phyloP scores from a whole-genome alignment of 371 early-diverging fungal species.

The Apophysomyces elegans region DNA sequence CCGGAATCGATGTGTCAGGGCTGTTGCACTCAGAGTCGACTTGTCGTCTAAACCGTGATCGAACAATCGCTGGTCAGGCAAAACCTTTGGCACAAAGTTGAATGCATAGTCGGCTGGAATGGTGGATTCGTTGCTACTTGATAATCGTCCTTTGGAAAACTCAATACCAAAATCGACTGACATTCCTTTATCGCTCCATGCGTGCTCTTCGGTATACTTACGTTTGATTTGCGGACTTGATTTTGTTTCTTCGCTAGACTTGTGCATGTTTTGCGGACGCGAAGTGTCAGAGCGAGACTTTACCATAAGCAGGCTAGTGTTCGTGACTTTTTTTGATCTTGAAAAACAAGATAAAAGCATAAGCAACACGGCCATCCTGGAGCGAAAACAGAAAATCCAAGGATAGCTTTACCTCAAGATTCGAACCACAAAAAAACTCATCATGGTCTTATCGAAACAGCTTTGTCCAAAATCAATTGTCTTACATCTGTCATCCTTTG shows the following conservation, averaged over 20 bases:
- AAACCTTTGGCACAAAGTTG: constrained; percentile 27
- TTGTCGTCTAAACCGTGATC: constrained; percentile 16
- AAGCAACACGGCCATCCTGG: background rate
- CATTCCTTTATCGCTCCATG: background rate
- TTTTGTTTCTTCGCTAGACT: background rate
- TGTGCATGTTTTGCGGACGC: background rate
- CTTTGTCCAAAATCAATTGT: background rate
- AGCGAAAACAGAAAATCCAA: background rate
- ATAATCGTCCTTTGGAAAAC: background rate
- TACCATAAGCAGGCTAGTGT: background rate
- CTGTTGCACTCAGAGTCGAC: constrained; percentile 7
- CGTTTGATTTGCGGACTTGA: background rate
- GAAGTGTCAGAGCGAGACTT: background rate
- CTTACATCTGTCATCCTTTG: background rate
- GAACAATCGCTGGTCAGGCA: constrained; percentile 25
- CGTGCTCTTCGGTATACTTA: background rate
- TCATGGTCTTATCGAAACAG: background rate
- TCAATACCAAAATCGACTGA: background rate
- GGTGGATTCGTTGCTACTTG: background rate
- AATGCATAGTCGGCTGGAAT: constrained; percentile 21
- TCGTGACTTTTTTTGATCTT: background rate
- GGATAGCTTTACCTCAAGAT: background rate
- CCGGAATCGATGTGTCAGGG: constrained; percentile 20
- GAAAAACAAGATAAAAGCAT: background rate
- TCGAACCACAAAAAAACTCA: background rate